These are phyloP conservation scores for Curvularia sp. DNA, from an alignment of 2,329 filamentous ascomycete genomes.

Conservation along the genomic window DNA sequence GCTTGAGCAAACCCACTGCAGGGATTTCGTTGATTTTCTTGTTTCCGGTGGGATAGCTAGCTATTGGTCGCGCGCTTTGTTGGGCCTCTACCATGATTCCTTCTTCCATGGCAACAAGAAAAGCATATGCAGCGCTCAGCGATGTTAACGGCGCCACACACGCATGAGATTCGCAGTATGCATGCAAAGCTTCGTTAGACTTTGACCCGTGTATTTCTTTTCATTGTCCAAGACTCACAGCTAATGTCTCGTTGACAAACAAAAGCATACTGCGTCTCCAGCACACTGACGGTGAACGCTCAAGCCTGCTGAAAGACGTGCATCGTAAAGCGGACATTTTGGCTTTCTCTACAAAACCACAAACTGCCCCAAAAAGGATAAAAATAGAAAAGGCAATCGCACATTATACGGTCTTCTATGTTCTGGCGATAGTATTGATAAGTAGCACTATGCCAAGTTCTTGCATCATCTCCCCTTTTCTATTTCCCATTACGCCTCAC, in stretches of 20 bases:
- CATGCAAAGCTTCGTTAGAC: not conserved
- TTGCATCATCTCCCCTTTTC: not conserved
- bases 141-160: no score
- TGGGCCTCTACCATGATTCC: not conserved
- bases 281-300: not conserved
- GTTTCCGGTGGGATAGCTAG: no score
- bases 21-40: not conserved
- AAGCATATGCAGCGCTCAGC: no score
- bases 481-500: not conserved
- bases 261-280: not conserved
- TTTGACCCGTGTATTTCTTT: not conserved
- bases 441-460: not conserved
- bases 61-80: not conserved
- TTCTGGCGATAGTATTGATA: not conserved
- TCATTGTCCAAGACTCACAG: not conserved
- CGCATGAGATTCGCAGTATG: not conserved
- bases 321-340: not conserved
- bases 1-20: not conserved
- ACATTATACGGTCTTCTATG: not conserved
- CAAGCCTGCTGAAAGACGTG: not conserved
- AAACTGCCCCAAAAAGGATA: not conserved
- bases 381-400: not conserved
- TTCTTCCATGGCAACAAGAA: not conserved
- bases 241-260: not conserved
- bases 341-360: not conserved